Evolutionary conservation across 495 filamentous ascomycete genomes (phyloP).

Genomic region (Aspergillus egyptiacus): DNA sequence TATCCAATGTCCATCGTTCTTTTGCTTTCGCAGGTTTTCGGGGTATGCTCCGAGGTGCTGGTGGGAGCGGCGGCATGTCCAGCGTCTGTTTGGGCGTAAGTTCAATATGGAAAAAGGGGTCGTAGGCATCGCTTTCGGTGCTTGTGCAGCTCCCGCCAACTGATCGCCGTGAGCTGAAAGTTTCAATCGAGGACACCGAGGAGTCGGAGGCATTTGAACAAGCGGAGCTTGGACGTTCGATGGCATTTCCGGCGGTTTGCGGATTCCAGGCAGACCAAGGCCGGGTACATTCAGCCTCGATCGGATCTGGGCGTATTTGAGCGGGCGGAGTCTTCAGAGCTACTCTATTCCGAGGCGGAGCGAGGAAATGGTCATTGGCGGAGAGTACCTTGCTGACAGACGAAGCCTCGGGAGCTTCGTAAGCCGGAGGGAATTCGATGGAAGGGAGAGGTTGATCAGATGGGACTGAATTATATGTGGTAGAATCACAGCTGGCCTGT

Average conservation of each 20-base stretch:
- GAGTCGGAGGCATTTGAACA: conserved; percentile 64
- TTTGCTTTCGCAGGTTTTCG: conserved; percentile 19
- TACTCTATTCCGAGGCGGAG: conserved; percentile 44
- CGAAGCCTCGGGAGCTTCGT: conserved; percentile 18
- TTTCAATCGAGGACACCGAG: conserved; percentile 62
- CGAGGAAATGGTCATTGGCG: conserved; percentile 44
- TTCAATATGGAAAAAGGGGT: conserved; percentile 49
- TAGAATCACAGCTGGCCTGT: conserved; percentile 31
- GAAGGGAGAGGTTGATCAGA: conserved; percentile 52
- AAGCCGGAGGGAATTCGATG: conserved; percentile 48
- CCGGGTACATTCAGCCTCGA: conserved; percentile 24
- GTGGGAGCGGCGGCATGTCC: conserved; percentile 30
- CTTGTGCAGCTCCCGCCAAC: conserved; percentile 64
- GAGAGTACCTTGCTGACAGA: conserved; percentile 19
- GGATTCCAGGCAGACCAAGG: conserved; percentile 32
- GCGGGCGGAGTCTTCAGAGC: conserved; percentile 58
- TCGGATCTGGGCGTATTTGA: conserved; percentile 42
- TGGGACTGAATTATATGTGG: conserved; percentile 22
- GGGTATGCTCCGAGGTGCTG: conserved; percentile 21
- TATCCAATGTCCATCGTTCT: conserved; percentile 71
- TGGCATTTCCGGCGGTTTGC: conserved; percentile 28
- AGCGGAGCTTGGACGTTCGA: conserved; percentile 51
- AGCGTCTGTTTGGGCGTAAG: conserved; percentile 30
- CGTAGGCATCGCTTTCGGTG: conserved; percentile 55
- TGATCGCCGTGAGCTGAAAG: conserved; percentile 57